A percentile compares a stretch with the other conserved stretches of the same genome.
phyloP scores from a whole-genome alignment of 1,284 basidiomycete species.

The Tylopilus sp. region DNA sequence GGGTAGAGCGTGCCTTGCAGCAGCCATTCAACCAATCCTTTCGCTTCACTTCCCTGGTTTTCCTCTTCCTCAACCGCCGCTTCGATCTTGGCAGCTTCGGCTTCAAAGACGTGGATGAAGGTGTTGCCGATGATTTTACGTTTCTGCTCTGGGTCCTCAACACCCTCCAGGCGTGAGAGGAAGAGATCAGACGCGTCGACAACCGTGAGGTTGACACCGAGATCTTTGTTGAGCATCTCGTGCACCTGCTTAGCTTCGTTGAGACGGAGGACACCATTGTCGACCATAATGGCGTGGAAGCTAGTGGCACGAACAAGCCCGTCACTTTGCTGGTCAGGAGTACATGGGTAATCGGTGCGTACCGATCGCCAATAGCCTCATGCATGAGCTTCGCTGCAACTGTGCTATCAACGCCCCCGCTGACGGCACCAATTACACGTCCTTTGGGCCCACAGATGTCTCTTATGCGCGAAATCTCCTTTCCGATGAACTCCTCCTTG shows the following conservation, averaged over 20 bases:
- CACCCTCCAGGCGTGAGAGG: conserved; percentile 81
- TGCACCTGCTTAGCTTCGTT: conserved; percentile 94
- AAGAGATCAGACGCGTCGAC: conserved; percentile 96
- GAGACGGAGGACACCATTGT: conserved; percentile 94
- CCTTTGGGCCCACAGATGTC: conserved; percentile 94
- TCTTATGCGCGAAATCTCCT: conserved; percentile 93
- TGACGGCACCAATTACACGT: conserved; percentile 96
- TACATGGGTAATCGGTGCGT: background rate
- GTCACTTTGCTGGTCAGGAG: background rate
- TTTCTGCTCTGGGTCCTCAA: conserved; percentile 97
- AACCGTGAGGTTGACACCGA: conserved; percentile 96
- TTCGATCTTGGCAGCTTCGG: conserved; percentile 89
- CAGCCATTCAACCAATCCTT: conserved; percentile 95
- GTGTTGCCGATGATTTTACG: conserved; percentile 99
- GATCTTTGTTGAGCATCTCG: conserved; percentile 89
- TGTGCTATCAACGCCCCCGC: conserved; percentile 96
- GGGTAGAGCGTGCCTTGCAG: conserved; percentile 97
- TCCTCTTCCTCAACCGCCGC: conserved; percentile 76
- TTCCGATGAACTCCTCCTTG: conserved; percentile 96
- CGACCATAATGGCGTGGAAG: conserved; percentile 99
- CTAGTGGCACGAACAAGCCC: conserved; percentile 37
- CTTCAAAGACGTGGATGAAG: conserved; percentile 98
- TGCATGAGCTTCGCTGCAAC: conserved; percentile 99
- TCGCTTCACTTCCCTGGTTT: conserved; percentile 61
- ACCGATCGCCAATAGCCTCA: conserved; percentile 97